A percentile compares a stretch with the other conserved stretches of the same genome.
These are phyloP conservation scores for Rhodosporidiobolus odoratus DNA, from an alignment of 768 basidiomycete genomes.

Conservation along the genomic window DNA sequence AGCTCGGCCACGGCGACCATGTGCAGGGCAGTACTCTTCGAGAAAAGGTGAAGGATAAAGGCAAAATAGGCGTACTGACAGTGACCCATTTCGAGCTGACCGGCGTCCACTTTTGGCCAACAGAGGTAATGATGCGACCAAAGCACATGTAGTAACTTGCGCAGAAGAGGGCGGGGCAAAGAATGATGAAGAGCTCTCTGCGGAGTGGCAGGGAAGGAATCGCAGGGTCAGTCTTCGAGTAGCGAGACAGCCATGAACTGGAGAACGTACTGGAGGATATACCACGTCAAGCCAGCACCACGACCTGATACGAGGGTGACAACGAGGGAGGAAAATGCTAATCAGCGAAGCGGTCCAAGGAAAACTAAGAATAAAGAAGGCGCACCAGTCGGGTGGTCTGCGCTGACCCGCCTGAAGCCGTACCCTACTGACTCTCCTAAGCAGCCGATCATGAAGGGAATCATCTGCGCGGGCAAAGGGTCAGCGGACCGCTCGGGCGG, in stretches of 20 bases:
- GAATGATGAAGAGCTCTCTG: constrained; percentile 31
- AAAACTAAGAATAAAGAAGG: too few species aligned
- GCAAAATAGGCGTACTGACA: not conserved
- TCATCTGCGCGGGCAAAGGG: too few species aligned
- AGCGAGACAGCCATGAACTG: too few species aligned
- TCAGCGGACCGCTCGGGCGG: too few species aligned
- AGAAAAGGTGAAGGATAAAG: not conserved
- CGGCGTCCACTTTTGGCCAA: constrained; percentile 29
- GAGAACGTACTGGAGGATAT: constrained; percentile 1
- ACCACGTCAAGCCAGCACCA: constrained; percentile 10
- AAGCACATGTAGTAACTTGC: constrained; percentile 30
- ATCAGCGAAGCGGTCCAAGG: too few species aligned
- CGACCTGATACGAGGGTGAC: too few species aligned
- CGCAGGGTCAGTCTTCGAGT: not conserved
- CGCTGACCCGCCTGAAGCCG: constrained; percentile 20
- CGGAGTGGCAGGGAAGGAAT: not conserved
- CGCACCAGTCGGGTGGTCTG: constrained; percentile 22
- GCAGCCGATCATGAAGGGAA: constrained; percentile 27
- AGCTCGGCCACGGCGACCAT: not conserved
- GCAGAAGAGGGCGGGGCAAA: constrained; percentile 26
- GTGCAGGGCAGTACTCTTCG: not conserved
- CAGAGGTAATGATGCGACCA: constrained; percentile 27
- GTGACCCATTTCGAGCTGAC: constrained; percentile 24
- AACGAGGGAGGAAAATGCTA: too few species aligned
- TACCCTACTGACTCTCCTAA: constrained; percentile 29